Conservation (phyloP, 2,329 filamentous ascomycete genomes). For the Chaetomiaceae sp. region DNA sequence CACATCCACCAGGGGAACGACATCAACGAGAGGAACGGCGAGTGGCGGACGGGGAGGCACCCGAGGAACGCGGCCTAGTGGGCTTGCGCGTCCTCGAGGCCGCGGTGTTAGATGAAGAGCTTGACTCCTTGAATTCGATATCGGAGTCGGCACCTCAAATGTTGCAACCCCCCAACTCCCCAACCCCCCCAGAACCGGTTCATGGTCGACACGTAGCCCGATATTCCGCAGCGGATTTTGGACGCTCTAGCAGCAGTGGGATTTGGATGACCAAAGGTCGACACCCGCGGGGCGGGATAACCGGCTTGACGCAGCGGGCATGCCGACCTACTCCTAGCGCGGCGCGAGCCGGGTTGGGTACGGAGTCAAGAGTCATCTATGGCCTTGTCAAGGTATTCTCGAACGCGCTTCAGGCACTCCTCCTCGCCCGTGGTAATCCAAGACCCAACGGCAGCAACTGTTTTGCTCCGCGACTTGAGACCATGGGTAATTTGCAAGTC, state of each 20-base stretch:
- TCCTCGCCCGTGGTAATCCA: constrained; percentile 25
- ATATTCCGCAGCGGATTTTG: too few species aligned
- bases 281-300: too few species aligned
- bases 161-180: too few species aligned
- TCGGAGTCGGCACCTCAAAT: too few species aligned
- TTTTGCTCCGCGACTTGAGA: constrained; percentile 62
- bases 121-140: neutral
- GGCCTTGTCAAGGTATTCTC: constrained; percentile 21
- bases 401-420: constrained; percentile 30
- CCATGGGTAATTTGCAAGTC: constrained; percentile 60
- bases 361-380: constrained; percentile 7
- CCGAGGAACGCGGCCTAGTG: constrained; percentile 39
- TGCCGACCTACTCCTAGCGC: too few species aligned
- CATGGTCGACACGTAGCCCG: too few species aligned
- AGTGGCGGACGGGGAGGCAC: constrained; percentile 37
- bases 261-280: too few species aligned
- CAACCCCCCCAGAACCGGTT: too few species aligned
- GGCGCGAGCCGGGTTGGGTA: too few species aligned
- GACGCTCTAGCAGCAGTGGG: too few species aligned
- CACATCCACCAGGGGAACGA: constrained; percentile 28
- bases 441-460: constrained; percentile 38
- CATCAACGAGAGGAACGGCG: constrained; percentile 33
- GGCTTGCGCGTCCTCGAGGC: constrained; percentile 19
- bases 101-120: constrained; percentile 17
- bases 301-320: too few species aligned